Percentiles rank a stretch among this genome's conserved stretches.
phyloP scores from a whole-genome alignment of 177 flowering plant species.

The Vitis hybrid region DNA sequence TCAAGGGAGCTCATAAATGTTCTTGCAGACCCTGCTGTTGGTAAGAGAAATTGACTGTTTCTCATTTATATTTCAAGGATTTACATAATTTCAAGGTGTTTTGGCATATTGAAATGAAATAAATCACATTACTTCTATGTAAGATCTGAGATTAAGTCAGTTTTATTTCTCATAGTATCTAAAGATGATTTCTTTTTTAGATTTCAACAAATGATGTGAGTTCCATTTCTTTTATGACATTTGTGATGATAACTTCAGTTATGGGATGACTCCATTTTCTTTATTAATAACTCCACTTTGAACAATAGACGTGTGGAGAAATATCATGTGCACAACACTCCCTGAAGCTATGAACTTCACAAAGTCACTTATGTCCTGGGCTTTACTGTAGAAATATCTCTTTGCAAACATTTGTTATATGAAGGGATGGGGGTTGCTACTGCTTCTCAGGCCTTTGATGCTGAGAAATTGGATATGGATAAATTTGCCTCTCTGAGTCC shows the following conservation, averaged over 20 bases:
- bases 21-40: conserved; percentile 35
- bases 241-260: neutral
- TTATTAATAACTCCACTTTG: neutral
- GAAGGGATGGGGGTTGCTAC: conserved; percentile 63
- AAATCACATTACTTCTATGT: neutral
- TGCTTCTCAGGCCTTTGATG: conserved; percentile 59
- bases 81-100: neutral
- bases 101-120: neutral
- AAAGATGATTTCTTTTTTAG: neutral
- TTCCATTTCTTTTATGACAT: neutral
- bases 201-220: neutral
- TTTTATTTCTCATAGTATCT: neutral
- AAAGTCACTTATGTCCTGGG: conserved; percentile 13
- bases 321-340: neutral
- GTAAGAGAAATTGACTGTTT: conserved; percentile 40
- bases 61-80: neutral
- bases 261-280: neutral
- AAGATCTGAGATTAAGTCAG: neutral
- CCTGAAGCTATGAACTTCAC: neutral
- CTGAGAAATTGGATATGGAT: conserved; percentile 46
- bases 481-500: conserved; percentile 44
- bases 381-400: conserved; percentile 48
- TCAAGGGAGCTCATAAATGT: conserved; percentile 21
- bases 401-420: conserved; percentile 51
- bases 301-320: neutral